Evolutionary conservation across 345 rosid genomes (phyloP), one percentile per base, ranked within the genome.

Genomic region (Eucalyptus tenuipes): DNA sequence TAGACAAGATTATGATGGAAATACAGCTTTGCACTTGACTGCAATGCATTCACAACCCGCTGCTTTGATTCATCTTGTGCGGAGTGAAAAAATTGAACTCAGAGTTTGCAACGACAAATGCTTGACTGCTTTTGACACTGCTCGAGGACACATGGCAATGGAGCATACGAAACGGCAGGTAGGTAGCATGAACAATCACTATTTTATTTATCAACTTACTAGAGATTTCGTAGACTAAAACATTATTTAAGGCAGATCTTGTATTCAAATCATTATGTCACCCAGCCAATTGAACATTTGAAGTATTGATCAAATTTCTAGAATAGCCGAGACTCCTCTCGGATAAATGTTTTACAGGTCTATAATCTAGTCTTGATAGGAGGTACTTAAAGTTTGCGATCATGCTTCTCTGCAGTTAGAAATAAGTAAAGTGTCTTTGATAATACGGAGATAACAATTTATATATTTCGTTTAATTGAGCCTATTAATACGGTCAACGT

Each of bases 121-220:
- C 80, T 4, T 8, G 42, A 17, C 80, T 16, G 24, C 80, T 68
- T 0, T 31, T 33, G 42, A 68, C 42, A 68, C 0, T 68, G 80
- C 80, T 1, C 12, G 3, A 31, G 0, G 5, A 16, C 12, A 1
- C 42, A 1, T 8, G 6, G 10, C 22, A 66, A 15, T 18, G 13
- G 11, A 0, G 8, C 0, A 9, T 31, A 16, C 42, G 7, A 31
- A 1, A 0, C 80, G 80, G 0, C 0, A 8, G 42, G 80, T 68
- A 68, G 12, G 80, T 31, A 31, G 0, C 42, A 33, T 33, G 37
- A 64, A 7, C 37, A 64, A 0, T 66, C 79, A 7, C 71, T n/a
- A n/a, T n/a, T 0, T 64, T 64, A n/a, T 64, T 64, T 64, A 64
- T 64, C 37, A n/a, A 33, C 1, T 33, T 1, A 33, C 13, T 68